phyloP scores from a whole-genome alignment of 441 rosid genomes.

The Mallotus japonicus region DNA sequence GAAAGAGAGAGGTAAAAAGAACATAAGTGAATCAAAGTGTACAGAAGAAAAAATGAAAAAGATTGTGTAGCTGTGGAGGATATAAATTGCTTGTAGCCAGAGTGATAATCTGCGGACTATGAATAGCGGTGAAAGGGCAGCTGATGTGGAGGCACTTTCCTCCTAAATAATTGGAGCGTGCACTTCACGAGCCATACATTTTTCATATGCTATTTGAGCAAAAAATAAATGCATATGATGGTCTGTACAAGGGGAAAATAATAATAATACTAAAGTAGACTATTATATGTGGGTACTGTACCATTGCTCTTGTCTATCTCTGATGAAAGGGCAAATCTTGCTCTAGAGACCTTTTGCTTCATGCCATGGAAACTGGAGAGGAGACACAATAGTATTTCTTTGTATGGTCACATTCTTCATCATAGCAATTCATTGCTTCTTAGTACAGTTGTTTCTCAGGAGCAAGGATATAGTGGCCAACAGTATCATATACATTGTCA shows the following conservation, averaged over 20 bases:
- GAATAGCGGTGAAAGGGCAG: neutral
- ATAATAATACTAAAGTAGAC: neutral
- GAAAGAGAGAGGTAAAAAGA: neutral
- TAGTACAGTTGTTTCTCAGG: neutral
- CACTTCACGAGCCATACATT: neutral
- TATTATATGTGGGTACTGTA: neutral
- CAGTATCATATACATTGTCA: neutral
- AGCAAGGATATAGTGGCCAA: neutral
- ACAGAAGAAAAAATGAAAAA: neutral
- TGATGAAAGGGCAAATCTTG: neutral
- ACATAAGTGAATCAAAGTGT: neutral
- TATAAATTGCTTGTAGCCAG: neutral
- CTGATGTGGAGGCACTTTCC: slow-evolving; percentile 24
- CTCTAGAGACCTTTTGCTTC: slow-evolving; percentile 5
- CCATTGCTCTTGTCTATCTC: neutral
- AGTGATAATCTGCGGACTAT: neutral
- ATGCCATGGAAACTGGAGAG: slow-evolving; percentile 6
- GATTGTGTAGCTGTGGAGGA: neutral
- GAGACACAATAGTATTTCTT: neutral
- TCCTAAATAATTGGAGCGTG: slow-evolving; percentile 12
- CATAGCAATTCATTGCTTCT: neutral
- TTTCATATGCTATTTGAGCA: neutral
- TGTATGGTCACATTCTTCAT: slow-evolving; percentile 13
- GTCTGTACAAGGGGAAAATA: neutral
- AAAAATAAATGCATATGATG: neutral